Percentiles rank a stretch among this genome's conserved stretches.
Evolutionary conservation across 345 rosid genomes (phyloP).

Genomic region (Euphorbia peplus): DNA sequence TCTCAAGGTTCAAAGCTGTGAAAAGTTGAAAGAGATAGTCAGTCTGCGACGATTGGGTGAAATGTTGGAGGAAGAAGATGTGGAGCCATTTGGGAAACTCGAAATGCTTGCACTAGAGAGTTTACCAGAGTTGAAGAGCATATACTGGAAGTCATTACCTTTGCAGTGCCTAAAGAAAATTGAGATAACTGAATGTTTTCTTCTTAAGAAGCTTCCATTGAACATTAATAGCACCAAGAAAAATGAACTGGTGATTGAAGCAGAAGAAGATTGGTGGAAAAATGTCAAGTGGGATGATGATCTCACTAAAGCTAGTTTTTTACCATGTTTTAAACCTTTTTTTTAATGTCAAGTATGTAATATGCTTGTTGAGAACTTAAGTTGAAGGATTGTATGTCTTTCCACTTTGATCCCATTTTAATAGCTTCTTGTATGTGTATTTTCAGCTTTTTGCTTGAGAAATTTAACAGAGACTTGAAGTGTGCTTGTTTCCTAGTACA

Average conservation of each 20-base stretch:
- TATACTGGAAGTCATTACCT: not conserved
- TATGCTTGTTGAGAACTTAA: too few relatives aligned
- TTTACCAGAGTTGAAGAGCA: not conserved
- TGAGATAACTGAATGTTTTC: not conserved
- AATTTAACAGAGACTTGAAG: too few relatives aligned
- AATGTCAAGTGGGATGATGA: not conserved
- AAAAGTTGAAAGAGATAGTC: not conserved
- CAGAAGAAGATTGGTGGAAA: not conserved
- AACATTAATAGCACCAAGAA: not conserved
- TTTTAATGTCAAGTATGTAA: too few relatives aligned
- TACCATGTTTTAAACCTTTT: not conserved
- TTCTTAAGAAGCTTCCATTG: not conserved
- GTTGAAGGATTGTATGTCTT: too few relatives aligned
- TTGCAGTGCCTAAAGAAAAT: not conserved
- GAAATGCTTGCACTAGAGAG: not conserved
- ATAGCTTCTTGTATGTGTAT: too few relatives aligned
- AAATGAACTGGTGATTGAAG: not conserved
- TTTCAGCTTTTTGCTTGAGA: too few relatives aligned
- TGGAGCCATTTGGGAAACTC: not conserved
- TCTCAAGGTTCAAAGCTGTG: not conserved
- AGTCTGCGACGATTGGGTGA: not conserved
- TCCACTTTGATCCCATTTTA: too few relatives aligned
- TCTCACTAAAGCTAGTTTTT: not conserved
- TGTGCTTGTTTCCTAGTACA: too few relatives aligned
- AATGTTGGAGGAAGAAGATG: too few relatives aligned